Evolutionary conservation across 805 yeast genomes (phyloP).

Genomic region (Saccharomycopsis microspora): DNA sequence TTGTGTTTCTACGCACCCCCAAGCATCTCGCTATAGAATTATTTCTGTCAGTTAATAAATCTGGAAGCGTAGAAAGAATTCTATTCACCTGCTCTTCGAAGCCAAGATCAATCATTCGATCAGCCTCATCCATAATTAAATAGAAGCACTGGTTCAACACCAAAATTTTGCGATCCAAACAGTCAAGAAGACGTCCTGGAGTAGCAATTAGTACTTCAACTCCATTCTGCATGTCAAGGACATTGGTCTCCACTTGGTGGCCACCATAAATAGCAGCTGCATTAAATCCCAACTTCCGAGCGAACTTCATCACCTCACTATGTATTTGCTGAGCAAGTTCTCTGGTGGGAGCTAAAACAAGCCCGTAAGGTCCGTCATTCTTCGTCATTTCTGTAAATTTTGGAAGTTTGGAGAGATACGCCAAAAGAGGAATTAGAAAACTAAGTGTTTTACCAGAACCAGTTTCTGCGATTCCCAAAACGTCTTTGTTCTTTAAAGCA

Average conservation of each 20-base stretch:
- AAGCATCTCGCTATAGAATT: constrained; percentile 1
- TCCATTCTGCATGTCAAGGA: constrained; percentile 44
- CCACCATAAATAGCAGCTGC: constrained; percentile 81
- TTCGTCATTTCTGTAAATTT: constrained; percentile 3
- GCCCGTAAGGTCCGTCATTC: constrained; percentile 62
- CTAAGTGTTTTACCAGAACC: constrained; percentile 94
- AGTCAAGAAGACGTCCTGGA: constrained; percentile 84
- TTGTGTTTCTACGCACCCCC: constrained; percentile 31
- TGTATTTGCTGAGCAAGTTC: constrained; percentile 87
- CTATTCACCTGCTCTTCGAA: constrained; percentile 70
- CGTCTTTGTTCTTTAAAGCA: constrained; percentile 46
- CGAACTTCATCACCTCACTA: constrained; percentile 45
- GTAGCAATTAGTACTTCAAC: constrained; percentile 84
- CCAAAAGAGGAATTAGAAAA: constrained; percentile 61
- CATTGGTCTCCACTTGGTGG: constrained; percentile 68
- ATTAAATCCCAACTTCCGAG: constrained; percentile 26
- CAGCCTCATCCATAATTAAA: constrained; percentile 87
- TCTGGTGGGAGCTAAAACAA: constrained; percentile 85
- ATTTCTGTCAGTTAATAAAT: constrained; percentile 12
- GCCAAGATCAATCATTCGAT: constrained; percentile 91
- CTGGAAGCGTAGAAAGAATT: constrained; percentile 46
- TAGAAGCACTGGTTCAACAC: constrained; percentile 50
- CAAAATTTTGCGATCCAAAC: constrained; percentile 56
- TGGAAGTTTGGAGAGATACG: constrained; percentile 39
- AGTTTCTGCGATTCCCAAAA: constrained; percentile 88